phyloP scores from a whole-genome alignment of 345 rosid species.

The Camelina sativa region DNA sequence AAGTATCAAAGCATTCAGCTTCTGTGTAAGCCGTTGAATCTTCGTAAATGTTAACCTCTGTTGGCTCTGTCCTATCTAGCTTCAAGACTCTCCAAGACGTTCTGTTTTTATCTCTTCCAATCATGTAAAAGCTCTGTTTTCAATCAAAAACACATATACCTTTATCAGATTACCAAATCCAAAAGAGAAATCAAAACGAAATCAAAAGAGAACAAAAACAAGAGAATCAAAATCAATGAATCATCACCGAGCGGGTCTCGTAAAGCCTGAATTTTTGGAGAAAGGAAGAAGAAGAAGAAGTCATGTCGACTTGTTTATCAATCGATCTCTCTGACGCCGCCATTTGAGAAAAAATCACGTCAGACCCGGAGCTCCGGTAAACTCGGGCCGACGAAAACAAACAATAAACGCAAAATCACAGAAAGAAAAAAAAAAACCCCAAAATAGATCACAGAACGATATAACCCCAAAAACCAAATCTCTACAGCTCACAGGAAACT shows the following conservation, averaged over 20 bases:
- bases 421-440: constrained; percentile 1
- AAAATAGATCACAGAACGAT: constrained; percentile 43
- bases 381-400: constrained; percentile 42
- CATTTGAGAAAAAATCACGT: constrained; percentile 27
- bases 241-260: constrained; percentile 83
- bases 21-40: constrained; percentile 71
- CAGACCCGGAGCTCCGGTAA: constrained; percentile 49
- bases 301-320: constrained; percentile 38
- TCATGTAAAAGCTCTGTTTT: constrained; percentile 81
- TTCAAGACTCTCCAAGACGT: constrained; percentile 75
- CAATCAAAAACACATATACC: not conserved
- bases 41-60: constrained; percentile 68
- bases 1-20: constrained; percentile 66
- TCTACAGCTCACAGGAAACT: constrained; percentile 31
- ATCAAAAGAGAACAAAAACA: not conserved
- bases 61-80: constrained; percentile 73
- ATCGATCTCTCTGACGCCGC: constrained; percentile 51
- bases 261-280: constrained; percentile 87
- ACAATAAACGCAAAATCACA: constrained; percentile 13
- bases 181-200: constrained; percentile 4
- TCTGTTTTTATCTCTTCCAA: constrained; percentile 79
- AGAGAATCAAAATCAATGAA: constrained; percentile 9
- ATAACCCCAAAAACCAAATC: constrained; percentile 3
- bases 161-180: not conserved
- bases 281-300: constrained; percentile 40